Evolutionary conservation across 225 moss, liverwort and hornwort species (phyloP), one percentile per base, ranked within the genome.

Genomic region (Pleurozium schreberi): DNA sequence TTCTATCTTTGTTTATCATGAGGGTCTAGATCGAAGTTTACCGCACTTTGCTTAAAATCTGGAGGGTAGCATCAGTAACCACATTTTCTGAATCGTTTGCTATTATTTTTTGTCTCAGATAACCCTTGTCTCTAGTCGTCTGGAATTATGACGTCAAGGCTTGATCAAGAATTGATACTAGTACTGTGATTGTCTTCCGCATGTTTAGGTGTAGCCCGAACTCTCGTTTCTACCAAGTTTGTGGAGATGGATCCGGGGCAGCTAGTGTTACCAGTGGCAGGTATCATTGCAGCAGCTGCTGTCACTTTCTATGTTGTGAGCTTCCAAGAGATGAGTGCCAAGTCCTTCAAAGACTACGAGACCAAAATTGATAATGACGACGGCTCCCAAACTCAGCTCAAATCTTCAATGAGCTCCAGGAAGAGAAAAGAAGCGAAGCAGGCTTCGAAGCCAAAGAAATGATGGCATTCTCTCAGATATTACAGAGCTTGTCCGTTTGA

Each of bases 261-360:
- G 83, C 82, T 97, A 73, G 96, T 94, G 55, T 90, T 91, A 82
- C 98, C 98, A 76, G 93, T 97, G 84, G 95, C 96, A 77, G 98
- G 98, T 57, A 96, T 98, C 60, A 87, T 97, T 62, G 98, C 98
- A 75, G 98, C 96, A 21, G 98, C 98, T 50, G 98, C 97, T 47
- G 73, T 98, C 76, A 96, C 98, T 42, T 98, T 98, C 86, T 98
- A 97, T 88, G 91, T 96, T 19, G 92, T 98, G 21, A 98, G 98
- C 92, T 98, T 98, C 88, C 92, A 91, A 92, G 92, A 98, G 90
- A 97, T 98, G 93, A 98, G 98, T 85, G 95, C 95, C 75, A 98
- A 98, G 92, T 98, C 98, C 12, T 95, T 97, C 62, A 93, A 93
- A 76, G 94, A 98, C 89, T 92, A 96, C 36, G 96, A 92, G 53